A percentile compares a stretch with the other conserved stretches of the same genome.
Evolutionary conservation across 148 eudicot species (phyloP).

Genomic region (Euryodendron excelsum): DNA sequence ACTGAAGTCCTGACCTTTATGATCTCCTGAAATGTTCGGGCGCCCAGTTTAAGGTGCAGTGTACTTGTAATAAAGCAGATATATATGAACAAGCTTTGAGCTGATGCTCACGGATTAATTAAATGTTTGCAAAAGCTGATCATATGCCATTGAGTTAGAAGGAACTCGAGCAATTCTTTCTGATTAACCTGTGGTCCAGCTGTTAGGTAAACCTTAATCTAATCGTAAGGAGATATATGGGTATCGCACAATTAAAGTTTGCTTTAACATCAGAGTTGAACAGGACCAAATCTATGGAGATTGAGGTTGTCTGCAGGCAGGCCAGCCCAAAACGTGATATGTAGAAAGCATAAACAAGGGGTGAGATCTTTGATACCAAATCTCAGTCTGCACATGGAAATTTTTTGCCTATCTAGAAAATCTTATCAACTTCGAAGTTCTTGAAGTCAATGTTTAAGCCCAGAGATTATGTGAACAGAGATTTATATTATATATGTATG

Average conservation of each 20-base stretch:
- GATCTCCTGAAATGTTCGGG: no score
- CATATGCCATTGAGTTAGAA: no score
- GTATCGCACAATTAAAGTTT: background rate
- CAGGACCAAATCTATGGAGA: constrained; percentile 17
- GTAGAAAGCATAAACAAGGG: background rate
- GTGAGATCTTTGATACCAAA: background rate
- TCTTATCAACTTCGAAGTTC: constrained; percentile 7
- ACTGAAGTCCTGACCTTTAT: background rate
- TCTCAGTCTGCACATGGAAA: constrained; percentile 19
- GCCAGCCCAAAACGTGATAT: background rate
- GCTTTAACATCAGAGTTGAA: background rate
- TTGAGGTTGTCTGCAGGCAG: constrained; percentile 12
- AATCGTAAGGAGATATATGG: no score
- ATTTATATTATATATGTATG: background rate
- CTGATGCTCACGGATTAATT: no score
- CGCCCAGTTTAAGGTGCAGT: no score
- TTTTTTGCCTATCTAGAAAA: constrained; percentile 3
- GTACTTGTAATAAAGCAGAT: no score
- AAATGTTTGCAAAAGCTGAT: no score
- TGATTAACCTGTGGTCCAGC: no score
- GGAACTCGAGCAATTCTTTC: no score
- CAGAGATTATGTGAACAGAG: background rate
- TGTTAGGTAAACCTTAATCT: no score
- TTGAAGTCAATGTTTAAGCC: background rate
- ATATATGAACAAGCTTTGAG: no score